Evolutionary conservation across 768 basidiomycete species (phyloP).

Genomic region (Lactifluus volemus): DNA sequence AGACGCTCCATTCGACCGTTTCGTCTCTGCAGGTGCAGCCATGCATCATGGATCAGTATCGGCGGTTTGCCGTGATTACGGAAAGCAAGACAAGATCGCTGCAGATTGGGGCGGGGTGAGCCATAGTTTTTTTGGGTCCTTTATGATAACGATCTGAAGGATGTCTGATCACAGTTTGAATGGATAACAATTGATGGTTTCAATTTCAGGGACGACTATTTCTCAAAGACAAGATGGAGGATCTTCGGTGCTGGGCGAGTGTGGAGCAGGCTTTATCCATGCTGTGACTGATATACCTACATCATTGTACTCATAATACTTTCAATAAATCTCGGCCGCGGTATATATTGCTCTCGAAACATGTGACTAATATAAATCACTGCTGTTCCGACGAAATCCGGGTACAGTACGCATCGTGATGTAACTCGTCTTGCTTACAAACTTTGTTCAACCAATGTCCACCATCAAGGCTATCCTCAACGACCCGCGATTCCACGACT

Average conservation of each 20-base stretch:
- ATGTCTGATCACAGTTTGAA: slow-evolving; percentile 40
- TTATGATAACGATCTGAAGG: slow-evolving; percentile 4
- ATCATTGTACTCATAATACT: no score
- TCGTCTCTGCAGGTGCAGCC: slow-evolving; percentile 50
- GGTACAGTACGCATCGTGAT: no score
- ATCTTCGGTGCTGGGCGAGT: slow-evolving; percentile 5
- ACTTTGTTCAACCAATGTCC: slow-evolving; percentile 20
- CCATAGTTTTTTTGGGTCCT: slow-evolving; percentile 15
- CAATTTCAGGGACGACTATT: slow-evolving; percentile 53
- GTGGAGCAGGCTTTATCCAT: slow-evolving; percentile 7
- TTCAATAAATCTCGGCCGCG: no score
- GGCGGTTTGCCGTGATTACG: slow-evolving; percentile 57
- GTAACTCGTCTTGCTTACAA: no score
- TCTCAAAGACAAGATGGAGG: slow-evolving; percentile 20
- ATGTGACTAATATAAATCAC: no score
- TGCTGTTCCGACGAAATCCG: no score
- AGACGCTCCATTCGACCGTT: slow-evolving; percentile 30
- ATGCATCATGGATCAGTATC: slow-evolving; percentile 48
- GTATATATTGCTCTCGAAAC: no score
- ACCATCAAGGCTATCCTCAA: slow-evolving; percentile 32
- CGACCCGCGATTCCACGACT: slow-evolving; percentile 79
- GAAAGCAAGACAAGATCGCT: slow-evolving; percentile 27
- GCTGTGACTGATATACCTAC: neutral
- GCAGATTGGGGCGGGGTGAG: slow-evolving; percentile 40
- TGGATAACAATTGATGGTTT: slow-evolving; percentile 38